phyloP scores from a whole-genome alignment of 1,139 yeast genomes.

The Suhomyces atakaporum region DNA sequence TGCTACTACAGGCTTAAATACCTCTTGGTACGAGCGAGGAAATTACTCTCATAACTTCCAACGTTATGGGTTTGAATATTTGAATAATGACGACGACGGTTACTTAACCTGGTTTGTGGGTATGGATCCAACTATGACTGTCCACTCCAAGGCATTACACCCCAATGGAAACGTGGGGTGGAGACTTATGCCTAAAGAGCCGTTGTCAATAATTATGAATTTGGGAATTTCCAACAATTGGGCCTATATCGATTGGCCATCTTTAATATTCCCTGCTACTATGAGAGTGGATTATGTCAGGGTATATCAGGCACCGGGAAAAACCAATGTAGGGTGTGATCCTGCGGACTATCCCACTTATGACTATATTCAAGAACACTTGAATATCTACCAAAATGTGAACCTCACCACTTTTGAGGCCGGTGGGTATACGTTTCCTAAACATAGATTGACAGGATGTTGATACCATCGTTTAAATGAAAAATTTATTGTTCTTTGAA shows the following conservation, averaged over 20 bases:
- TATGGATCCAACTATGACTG: slow-evolving; percentile 24
- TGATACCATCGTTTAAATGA: neutral
- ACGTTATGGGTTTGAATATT: slow-evolving; percentile 28
- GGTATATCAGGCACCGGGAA: slow-evolving; percentile 28
- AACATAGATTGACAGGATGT: slow-evolving; percentile 18
- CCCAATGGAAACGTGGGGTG: slow-evolving; percentile 33
- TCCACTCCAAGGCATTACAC: slow-evolving; percentile 25
- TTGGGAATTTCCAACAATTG: slow-evolving; percentile 33
- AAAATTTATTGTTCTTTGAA: too few relatives aligned
- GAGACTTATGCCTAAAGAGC: slow-evolving; percentile 30
- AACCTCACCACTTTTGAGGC: slow-evolving; percentile 26
- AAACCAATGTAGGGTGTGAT: slow-evolving; percentile 27
- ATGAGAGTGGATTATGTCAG: slow-evolving; percentile 30
- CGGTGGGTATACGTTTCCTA: slow-evolving; percentile 30
- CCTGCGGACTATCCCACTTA: slow-evolving; percentile 29
- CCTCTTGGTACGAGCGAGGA: slow-evolving; percentile 30
- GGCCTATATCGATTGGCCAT: slow-evolving; percentile 35
- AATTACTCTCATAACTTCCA: slow-evolving; percentile 23
- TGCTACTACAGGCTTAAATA: slow-evolving; percentile 26
- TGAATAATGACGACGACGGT: slow-evolving; percentile 25
- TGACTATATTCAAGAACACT: slow-evolving; percentile 26
- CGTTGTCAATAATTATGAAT: slow-evolving; percentile 31
- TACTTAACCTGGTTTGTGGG: slow-evolving; percentile 34
- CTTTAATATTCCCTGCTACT: slow-evolving; percentile 27
- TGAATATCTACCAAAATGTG: slow-evolving; percentile 24